Evolutionary conservation across 2,329 filamentous ascomycete species (phyloP).

Genomic region (Alternaria consortialis): DNA sequence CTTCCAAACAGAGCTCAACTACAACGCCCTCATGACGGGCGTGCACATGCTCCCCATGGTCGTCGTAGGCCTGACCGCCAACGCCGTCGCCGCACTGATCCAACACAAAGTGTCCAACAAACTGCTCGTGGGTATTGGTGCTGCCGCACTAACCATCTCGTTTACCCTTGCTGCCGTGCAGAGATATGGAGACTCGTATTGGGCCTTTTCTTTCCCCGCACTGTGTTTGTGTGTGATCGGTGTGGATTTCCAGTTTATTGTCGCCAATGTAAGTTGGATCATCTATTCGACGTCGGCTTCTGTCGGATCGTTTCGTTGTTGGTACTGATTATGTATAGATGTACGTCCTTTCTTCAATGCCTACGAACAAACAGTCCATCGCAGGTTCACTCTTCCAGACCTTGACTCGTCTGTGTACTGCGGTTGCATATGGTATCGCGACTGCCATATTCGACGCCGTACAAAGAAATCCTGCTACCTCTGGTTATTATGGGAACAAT

Average conservation of each 20-base stretch:
- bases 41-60: slow-evolving; percentile 72
- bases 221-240: slow-evolving; percentile 70
- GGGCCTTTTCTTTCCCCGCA: slow-evolving; percentile 71
- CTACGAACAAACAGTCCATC: slow-evolving; percentile 69
- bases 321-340: slow-evolving; percentile 55
- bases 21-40: slow-evolving; percentile 67
- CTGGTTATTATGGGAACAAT: slow-evolving; percentile 56
- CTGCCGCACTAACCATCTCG: slow-evolving; percentile 54
- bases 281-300: not conserved
- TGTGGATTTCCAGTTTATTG: slow-evolving; percentile 75
- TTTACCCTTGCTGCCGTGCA: slow-evolving; percentile 68
- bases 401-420: slow-evolving; percentile 67
- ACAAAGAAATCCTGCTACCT: slow-evolving; percentile 39
- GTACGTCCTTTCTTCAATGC: slow-evolving; percentile 74
- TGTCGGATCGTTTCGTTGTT: not conserved
- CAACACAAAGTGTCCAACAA: slow-evolving; percentile 72
- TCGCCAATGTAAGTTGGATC: slow-evolving; percentile 65
- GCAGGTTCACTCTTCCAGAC: slow-evolving; percentile 76
- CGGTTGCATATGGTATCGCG: slow-evolving; percentile 68
- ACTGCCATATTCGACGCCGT: slow-evolving; percentile 67
- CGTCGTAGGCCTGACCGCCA: slow-evolving; percentile 69
- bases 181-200: slow-evolving; percentile 65
- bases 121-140: slow-evolving; percentile 65
- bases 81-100: slow-evolving; percentile 68
- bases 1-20: slow-evolving; percentile 65